Conservation (phyloP, 2,329 filamentous ascomycete genomes). For the Fusarium clavum region DNA sequence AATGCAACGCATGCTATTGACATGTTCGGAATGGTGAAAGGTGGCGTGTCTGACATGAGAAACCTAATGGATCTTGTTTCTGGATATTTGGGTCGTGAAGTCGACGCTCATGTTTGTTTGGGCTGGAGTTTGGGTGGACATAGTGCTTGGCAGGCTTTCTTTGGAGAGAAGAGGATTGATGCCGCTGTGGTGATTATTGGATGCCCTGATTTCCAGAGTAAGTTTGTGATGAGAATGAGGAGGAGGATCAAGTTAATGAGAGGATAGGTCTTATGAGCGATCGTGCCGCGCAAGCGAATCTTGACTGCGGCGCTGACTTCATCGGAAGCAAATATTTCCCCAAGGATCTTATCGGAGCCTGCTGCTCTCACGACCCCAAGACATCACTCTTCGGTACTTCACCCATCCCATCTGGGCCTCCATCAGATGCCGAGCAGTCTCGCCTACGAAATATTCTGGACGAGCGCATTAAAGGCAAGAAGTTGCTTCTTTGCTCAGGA, state of each 20-base stretch:
- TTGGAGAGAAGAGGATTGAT: slow-evolving; percentile 82
- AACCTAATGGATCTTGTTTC: slow-evolving; percentile 81
- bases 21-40: slow-evolving; percentile 84
- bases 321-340: slow-evolving; percentile 85
- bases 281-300: slow-evolving; percentile 75
- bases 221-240: slow-evolving; percentile 22
- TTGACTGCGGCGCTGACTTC: slow-evolving; percentile 70
- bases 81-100: slow-evolving; percentile 70
- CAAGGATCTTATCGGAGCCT: slow-evolving; percentile 69
- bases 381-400: slow-evolving; percentile 73
- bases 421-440: slow-evolving; percentile 54
- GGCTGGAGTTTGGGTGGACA: slow-evolving; percentile 91
- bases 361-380: slow-evolving; percentile 78
- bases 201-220: slow-evolving; percentile 86
- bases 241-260: not conserved
- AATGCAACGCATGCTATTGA: slow-evolving; percentile 88
- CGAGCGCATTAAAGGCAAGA: slow-evolving; percentile 68
- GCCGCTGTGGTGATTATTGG: slow-evolving; percentile 85
- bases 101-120: slow-evolving; percentile 77
- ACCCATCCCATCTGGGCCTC: slow-evolving; percentile 49
- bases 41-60: slow-evolving; percentile 79
- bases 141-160: slow-evolving; percentile 83
- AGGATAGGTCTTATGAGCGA: slow-evolving; percentile 74
- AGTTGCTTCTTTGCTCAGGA: slow-evolving; percentile 72
- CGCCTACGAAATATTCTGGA: slow-evolving; percentile 61